These are phyloP conservation scores for Dendrothele bispora DNA, from an alignment of 768 basidiomycete species.

Conservation along the genomic window DNA sequence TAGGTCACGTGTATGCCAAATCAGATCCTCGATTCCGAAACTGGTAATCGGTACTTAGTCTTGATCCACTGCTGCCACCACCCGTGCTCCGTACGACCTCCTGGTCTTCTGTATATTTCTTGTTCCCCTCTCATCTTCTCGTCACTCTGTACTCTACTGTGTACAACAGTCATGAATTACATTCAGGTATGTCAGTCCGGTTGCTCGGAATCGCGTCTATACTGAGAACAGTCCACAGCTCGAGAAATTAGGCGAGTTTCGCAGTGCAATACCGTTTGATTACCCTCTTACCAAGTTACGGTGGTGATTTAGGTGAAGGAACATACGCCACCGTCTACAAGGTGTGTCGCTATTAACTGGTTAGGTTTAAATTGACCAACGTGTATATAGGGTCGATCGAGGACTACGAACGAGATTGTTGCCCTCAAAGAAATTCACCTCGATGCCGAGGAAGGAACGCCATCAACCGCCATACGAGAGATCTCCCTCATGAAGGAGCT, in stretches of 20 bases:
- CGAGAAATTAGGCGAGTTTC: conserved; percentile 80
- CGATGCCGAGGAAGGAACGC: conserved; percentile 98
- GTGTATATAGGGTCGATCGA: conserved; percentile 74
- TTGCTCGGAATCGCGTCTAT: background rate
- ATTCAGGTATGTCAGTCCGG: conserved; percentile 41
- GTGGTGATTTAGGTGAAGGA: conserved; percentile 76
- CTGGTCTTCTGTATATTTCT: background rate
- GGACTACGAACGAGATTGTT: conserved; percentile 98
- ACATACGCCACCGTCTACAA: conserved; percentile 98
- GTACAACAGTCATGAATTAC: conserved; percentile 43
- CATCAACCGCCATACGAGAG: conserved; percentile 97
- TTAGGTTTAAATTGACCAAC: conserved; percentile 3
- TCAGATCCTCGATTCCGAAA: background rate
- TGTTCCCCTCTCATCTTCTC: background rate
- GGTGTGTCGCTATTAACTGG: conserved; percentile 41
- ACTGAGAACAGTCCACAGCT: conserved; percentile 42
- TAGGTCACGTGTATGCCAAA: background rate
- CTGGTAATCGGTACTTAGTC: background rate
- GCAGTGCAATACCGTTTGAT: background rate
- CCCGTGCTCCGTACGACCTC: background rate
- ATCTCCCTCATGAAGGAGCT: conserved; percentile 99
- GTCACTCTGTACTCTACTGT: background rate
- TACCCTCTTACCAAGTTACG: conserved; percentile 32
- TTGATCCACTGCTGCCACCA: conserved; percentile 1
- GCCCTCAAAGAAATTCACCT: conserved; percentile 99